Evolutionary conservation across 177 flowering plant genomes (phyloP).

Genomic region (Vitis hybrid): DNA sequence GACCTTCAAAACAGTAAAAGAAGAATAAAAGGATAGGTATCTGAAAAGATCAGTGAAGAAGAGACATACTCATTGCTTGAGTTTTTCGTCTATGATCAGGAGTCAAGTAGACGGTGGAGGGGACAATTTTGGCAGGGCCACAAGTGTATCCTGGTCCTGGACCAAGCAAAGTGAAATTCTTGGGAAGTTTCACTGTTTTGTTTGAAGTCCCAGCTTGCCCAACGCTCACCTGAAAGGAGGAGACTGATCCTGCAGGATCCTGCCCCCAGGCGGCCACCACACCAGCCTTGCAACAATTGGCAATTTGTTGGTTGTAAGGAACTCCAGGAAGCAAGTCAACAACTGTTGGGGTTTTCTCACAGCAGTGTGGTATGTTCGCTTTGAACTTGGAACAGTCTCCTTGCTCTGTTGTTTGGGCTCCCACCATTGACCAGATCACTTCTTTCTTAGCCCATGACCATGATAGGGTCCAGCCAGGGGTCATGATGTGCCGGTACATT

Average conservation of each 20-base stretch:
- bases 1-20: too few relatives aligned
- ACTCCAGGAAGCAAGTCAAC: conserved; percentile 75
- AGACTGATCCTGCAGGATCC: conserved; percentile 51
- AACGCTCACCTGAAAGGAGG: conserved; percentile 68
- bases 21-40: too few relatives aligned
- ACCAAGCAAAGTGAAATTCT: conserved; percentile 60
- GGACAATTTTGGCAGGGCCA: conserved; percentile 65
- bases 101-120: conserved; percentile 49
- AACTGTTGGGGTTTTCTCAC: conserved; percentile 53
- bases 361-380: conserved; percentile 66
- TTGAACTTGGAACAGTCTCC: conserved; percentile 88
- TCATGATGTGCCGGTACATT: conserved; percentile 58
- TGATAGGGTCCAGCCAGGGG: conserved; percentile 75
- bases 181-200: conserved; percentile 68
- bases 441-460: conserved; percentile 85
- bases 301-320: conserved; percentile 65
- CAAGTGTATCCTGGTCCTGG: conserved; percentile 79
- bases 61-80: conserved; percentile 48
- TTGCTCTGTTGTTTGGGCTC: conserved; percentile 76
- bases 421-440: conserved; percentile 80
- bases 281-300: conserved; percentile 75
- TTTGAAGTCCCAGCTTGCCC: conserved; percentile 66
- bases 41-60: too few relatives aligned
- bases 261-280: conserved; percentile 68
- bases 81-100: conserved; percentile 63